These are phyloP conservation scores for Turnera subulata DNA, from an alignment of 345 rosid species.

Conservation along the genomic window DNA sequence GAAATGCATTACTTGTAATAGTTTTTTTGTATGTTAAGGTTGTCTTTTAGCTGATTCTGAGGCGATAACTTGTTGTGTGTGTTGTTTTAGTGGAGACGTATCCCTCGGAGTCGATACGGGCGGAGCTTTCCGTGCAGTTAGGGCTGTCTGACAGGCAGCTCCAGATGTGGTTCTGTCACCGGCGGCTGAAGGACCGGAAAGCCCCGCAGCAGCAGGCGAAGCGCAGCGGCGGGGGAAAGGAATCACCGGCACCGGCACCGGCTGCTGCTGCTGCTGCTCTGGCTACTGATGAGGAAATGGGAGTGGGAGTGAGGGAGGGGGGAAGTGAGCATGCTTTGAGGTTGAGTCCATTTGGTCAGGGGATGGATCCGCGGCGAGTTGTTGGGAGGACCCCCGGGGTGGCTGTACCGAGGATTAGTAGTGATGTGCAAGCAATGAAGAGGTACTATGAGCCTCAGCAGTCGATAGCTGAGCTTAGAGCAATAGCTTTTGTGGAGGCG, in stretches of 20 bases:
- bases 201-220: constrained; percentile 35
- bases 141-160: constrained; percentile 85
- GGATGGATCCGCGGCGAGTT: constrained; percentile 35
- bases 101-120: constrained; percentile 70
- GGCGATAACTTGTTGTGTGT: neutral
- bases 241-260: constrained; percentile 24
- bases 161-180: constrained; percentile 99
- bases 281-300: constrained; percentile 30
- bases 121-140: constrained; percentile 64
- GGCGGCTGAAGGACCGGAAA: constrained; percentile 85
- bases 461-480: constrained; percentile 45
- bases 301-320: constrained; percentile 17
- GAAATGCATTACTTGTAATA: neutral
- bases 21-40: neutral
- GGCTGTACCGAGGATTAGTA: constrained; percentile 40
- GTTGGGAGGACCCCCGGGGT: constrained; percentile 34
- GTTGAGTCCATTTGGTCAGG: constrained; percentile 24
- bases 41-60: neutral
- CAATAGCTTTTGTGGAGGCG: constrained; percentile 64
- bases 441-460: constrained; percentile 52
- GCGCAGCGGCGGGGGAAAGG: constrained; percentile 46
- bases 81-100: constrained; percentile 57
- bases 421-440: constrained; percentile 42
- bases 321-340: constrained; percentile 32
- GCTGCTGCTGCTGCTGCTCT: too few relatives aligned